Evolutionary conservation across 2,329 filamentous ascomycete genomes (phyloP).

Genomic region (Onygena corvina): DNA sequence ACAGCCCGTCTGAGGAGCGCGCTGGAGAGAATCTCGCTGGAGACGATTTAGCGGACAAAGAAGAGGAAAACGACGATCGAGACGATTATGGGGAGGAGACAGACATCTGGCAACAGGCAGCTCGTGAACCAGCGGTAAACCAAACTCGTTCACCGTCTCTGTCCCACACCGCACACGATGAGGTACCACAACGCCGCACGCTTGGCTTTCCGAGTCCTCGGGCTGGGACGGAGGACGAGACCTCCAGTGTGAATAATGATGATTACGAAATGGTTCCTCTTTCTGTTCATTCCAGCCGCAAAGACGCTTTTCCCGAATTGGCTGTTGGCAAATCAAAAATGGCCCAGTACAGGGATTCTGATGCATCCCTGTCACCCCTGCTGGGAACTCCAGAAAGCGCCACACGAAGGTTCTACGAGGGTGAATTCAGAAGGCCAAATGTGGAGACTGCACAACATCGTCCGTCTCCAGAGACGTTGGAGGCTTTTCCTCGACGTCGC

Average conservation of each 20-base stretch:
- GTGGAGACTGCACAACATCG: neutral
- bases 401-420: constrained; percentile 13
- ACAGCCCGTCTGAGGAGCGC: neutral
- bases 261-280: constrained; percentile 22
- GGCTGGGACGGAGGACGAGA: constrained; percentile 21
- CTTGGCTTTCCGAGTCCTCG: constrained; percentile 3
- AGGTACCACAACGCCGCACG: constrained; percentile 10
- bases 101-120: constrained; percentile 37
- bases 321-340: constrained; percentile 14
- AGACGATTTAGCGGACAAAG: constrained; percentile 10
- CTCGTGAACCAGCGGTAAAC: constrained; percentile 16
- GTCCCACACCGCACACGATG: neutral
- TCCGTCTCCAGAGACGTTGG: neutral
- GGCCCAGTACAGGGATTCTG: constrained; percentile 15
- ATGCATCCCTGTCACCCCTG: constrained; percentile 14
- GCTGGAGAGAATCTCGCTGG: too few relatives aligned
- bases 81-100: constrained; percentile 24
- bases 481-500: neutral
- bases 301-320: constrained; percentile 1
- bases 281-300: constrained; percentile 9
- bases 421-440: neutral
- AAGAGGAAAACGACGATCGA: constrained; percentile 12
- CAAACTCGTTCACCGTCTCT: neutral
- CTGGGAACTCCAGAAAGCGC: constrained; percentile 15
- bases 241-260: constrained; percentile 16